These are phyloP conservation scores for Suhomyces sp. DNA, from an alignment of 805 yeast genomes.

Conservation along the genomic window DNA sequence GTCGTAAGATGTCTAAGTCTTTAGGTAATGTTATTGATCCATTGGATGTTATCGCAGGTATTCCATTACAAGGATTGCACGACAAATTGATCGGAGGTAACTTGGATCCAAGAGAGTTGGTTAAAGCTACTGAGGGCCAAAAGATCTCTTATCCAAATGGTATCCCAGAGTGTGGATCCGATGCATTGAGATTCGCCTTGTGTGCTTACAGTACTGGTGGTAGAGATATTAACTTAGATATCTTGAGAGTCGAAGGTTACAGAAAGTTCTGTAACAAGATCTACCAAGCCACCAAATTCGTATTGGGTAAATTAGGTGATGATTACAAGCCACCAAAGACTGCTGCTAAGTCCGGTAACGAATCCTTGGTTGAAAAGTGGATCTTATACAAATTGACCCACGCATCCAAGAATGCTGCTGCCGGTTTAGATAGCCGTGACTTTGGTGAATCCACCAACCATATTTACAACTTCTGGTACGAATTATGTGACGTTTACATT, in stretches of 20 bases:
- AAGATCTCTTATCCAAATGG: slow-evolving; percentile 89
- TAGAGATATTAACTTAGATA: slow-evolving; percentile 94
- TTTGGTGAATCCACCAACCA: slow-evolving; percentile 85
- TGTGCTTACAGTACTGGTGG: slow-evolving; percentile 99
- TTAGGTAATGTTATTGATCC: slow-evolving; percentile 97
- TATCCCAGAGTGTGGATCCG: slow-evolving; percentile 99
- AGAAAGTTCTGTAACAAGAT: slow-evolving; percentile 99
- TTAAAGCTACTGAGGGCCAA: slow-evolving; percentile 86
- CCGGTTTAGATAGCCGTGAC: slow-evolving; percentile 77
- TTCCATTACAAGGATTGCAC: slow-evolving; percentile 74
- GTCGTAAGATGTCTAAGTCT: slow-evolving; percentile 98
- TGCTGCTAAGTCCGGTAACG: slow-evolving; percentile 66
- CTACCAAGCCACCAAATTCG: slow-evolving; percentile 98
- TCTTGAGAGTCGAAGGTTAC: slow-evolving; percentile 96
- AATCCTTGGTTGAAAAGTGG: slow-evolving; percentile 95
- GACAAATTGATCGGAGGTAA: slow-evolving; percentile 77
- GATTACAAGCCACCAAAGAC: slow-evolving; percentile 80
- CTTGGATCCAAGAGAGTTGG: slow-evolving; percentile 84
- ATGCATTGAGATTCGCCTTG: slow-evolving; percentile 94
- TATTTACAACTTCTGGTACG: slow-evolving; percentile 93
- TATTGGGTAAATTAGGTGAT: slow-evolving; percentile 85
- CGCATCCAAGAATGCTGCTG: slow-evolving; percentile 63
- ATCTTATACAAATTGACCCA: slow-evolving; percentile 80
- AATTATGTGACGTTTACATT: slow-evolving; percentile 95
- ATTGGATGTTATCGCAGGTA: slow-evolving; percentile 88